Percentiles rank a stretch among this genome's conserved stretches.
Evolutionary conservation across 1,284 basidiomycete species (phyloP).

Genomic region (Heterobasidion parviporum): DNA sequence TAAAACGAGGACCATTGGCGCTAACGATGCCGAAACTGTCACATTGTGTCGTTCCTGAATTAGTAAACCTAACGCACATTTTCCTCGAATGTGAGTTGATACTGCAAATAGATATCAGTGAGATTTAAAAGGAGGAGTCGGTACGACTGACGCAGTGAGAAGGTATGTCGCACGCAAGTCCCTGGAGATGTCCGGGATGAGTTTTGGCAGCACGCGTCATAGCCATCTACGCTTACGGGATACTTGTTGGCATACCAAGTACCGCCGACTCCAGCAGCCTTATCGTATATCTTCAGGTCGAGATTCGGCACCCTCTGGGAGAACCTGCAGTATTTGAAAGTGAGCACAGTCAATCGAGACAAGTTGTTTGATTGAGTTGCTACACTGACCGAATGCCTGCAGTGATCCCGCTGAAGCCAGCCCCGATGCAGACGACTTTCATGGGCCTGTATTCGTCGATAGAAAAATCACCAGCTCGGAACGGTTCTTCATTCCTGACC

Average conservation of each 20-base stretch:
- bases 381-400: conserved; percentile 39
- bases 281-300: conserved; percentile 51
- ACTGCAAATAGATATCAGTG: conserved; percentile 24
- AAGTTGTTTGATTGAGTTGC: no score
- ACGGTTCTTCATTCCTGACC: neutral
- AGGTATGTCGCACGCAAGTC: conserved; percentile 48
- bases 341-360: neutral
- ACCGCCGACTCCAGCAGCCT: conserved; percentile 49
- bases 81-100: conserved; percentile 49
- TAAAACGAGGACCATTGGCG: conserved; percentile 55
- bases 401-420: conserved; percentile 44
- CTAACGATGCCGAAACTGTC: conserved; percentile 17
- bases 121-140: neutral
- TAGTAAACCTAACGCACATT: conserved; percentile 26
- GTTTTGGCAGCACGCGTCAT: conserved; percentile 7
- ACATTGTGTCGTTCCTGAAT: neutral
- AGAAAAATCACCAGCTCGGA: conserved; percentile 17
- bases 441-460: conserved; percentile 43
- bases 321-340: conserved; percentile 28
- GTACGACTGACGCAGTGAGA: conserved; percentile 34
- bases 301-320: conserved; percentile 46
- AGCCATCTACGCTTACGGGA: conserved; percentile 14
- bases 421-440: conserved; percentile 39
- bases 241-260: conserved; percentile 42
- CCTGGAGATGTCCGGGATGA: conserved; percentile 20